phyloP scores from a whole-genome alignment of 2,329 filamentous ascomycete species.

The Ceratocystis papillata region DNA sequence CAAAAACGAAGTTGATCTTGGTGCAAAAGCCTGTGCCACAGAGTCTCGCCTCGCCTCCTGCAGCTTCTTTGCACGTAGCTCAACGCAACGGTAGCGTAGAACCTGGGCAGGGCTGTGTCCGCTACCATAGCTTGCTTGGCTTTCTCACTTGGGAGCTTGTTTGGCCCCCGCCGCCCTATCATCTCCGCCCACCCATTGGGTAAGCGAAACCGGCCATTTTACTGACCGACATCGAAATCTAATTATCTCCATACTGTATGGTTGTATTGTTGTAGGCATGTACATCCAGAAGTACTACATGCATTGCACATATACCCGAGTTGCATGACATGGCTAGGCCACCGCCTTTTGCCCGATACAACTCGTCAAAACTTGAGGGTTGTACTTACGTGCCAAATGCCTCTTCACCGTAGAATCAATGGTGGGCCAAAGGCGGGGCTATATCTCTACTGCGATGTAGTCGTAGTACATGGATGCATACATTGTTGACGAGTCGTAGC shows the following conservation, averaged over 20 bases:
- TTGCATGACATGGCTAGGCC: background rate
- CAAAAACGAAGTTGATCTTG: background rate
- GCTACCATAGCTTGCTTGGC: background rate
- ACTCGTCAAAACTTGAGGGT: background rate
- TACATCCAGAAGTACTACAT: background rate
- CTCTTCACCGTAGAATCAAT: slow-evolving; percentile 6
- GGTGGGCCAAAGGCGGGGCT: background rate
- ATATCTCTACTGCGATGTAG: background rate
- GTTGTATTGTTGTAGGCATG: background rate
- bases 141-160: background rate
- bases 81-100: background rate
- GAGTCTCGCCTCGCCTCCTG: background rate
- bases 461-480: background rate
- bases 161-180: background rate
- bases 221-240: background rate
- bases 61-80: background rate
- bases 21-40: slow-evolving; percentile 2
- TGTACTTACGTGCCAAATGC: background rate
- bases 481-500: background rate
- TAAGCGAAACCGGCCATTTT: slow-evolving; percentile 1
- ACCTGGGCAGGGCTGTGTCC: background rate
- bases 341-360: slow-evolving; percentile 11
- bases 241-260: background rate
- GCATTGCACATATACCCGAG: background rate
- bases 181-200: background rate